These are phyloP conservation scores for Melaleuca quinquenervia DNA, from an alignment of 345 rosid genomes.

Conservation along the genomic window DNA sequence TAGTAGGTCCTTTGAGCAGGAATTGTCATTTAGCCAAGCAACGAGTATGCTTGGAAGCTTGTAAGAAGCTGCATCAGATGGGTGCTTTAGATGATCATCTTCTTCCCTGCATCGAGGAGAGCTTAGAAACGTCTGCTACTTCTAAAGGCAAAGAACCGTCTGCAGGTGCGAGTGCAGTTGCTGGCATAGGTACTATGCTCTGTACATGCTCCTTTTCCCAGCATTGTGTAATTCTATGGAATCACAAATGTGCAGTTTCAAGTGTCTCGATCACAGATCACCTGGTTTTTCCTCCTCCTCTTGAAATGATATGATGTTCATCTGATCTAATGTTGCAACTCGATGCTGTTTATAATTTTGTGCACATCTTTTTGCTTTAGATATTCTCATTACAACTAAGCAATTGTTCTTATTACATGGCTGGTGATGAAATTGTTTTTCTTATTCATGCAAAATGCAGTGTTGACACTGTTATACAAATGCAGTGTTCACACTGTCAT, in stretches of 20 bases:
- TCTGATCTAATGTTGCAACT: neutral
- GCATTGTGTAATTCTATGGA: neutral
- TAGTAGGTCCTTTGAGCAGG: slow-evolving; percentile 42
- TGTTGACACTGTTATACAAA: neutral
- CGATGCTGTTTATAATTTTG: neutral
- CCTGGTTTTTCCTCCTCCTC: neutral
- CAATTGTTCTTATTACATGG: neutral
- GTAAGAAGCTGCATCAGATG: slow-evolving; percentile 50
- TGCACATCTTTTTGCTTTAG: neutral
- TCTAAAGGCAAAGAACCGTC: slow-evolving; percentile 25
- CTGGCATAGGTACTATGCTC: neutral
- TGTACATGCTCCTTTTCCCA: neutral
- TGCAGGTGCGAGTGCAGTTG: slow-evolving; percentile 49
- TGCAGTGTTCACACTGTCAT: neutral
- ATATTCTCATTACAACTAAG: neutral
- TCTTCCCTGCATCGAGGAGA: slow-evolving; percentile 19
- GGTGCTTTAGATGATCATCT: slow-evolving; percentile 54
- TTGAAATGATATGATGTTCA: neutral
- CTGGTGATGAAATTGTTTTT: neutral
- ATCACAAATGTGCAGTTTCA: neutral
- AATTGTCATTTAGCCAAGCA: slow-evolving; percentile 45
- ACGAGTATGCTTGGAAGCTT: slow-evolving; percentile 66
- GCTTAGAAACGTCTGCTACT: slow-evolving; percentile 10
- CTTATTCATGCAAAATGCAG: neutral
- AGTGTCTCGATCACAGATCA: neutral